Evolutionary conservation across 2,329 filamentous ascomycete species (phyloP).

Genomic region (Ilyonectria sp.): DNA sequence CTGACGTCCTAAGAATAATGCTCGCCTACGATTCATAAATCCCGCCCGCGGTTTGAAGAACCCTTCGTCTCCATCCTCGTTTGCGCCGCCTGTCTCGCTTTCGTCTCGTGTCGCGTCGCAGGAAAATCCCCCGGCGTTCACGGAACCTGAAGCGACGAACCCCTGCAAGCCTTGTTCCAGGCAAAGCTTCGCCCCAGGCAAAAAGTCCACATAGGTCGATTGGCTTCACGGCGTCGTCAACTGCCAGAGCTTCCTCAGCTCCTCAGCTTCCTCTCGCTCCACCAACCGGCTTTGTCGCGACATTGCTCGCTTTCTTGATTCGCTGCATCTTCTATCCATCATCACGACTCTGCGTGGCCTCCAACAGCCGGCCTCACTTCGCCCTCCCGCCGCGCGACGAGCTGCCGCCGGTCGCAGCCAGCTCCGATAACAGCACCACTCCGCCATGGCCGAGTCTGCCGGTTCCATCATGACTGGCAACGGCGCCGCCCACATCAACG

Average conservation of each 20-base stretch:
- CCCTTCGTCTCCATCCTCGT: constrained; percentile 15
- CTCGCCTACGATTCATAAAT: background rate
- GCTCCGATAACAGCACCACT: constrained; percentile 33
- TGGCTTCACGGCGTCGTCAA: constrained; percentile 3
- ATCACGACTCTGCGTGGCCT: constrained; percentile 5
- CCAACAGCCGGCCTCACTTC: constrained; percentile 33
- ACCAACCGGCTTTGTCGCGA: constrained; percentile 31
- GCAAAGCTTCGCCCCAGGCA: constrained; percentile 9
- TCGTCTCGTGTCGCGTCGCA: constrained; percentile 47
- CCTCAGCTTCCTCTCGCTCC: constrained; percentile 27
- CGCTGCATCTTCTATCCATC: background rate
- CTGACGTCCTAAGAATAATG: background rate
- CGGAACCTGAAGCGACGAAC: constrained; percentile 2
- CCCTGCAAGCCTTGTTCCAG: background rate
- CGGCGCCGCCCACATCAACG: constrained; percentile 56
- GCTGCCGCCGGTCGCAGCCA: constrained; percentile 26
- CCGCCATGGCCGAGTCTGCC: constrained; percentile 55
- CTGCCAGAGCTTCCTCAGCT: constrained; percentile 26
- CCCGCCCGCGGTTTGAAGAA: background rate
- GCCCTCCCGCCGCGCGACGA: constrained; percentile 27
- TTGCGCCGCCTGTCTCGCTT: constrained; percentile 37
- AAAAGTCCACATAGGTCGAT: constrained; percentile 10
- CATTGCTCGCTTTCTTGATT: constrained; percentile 3
- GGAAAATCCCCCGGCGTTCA: constrained; percentile 33
- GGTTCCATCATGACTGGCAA: constrained; percentile 56